Conservation (phyloP, 805 yeast genomes). For the Kregervanrija fluxuum region DNA sequence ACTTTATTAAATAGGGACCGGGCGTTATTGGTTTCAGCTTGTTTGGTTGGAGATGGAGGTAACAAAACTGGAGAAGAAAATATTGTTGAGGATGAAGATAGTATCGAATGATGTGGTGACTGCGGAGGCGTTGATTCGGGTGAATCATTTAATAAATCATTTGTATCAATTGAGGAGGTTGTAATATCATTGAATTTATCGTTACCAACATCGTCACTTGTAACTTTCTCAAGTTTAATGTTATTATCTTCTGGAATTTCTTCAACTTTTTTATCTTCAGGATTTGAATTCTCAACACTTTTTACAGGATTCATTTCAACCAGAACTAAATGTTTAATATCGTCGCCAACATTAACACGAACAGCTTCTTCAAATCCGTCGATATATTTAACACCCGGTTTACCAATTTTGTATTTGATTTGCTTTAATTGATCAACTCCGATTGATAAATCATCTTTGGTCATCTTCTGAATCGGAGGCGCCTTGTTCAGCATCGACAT, state of each 20-base stretch:
- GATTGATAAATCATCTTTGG: slow-evolving; percentile 34
- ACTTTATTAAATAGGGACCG: slow-evolving; percentile 9
- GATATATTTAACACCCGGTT: slow-evolving; percentile 38
- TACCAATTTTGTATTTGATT: slow-evolving; percentile 59
- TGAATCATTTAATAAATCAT: not conserved
- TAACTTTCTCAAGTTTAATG: not conserved
- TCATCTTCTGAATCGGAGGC: slow-evolving; percentile 55
- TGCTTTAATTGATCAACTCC: slow-evolving; percentile 62
- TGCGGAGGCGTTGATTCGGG: not conserved
- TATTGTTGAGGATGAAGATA: no score
- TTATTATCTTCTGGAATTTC: not conserved
- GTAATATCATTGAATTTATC: not conserved
- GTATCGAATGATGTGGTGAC: no score
- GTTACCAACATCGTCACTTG: not conserved
- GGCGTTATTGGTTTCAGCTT: slow-evolving; percentile 9
- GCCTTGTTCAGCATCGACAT: slow-evolving; percentile 51
- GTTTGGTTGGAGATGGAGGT: slow-evolving; percentile 6
- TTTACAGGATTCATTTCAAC: slow-evolving; percentile 1
- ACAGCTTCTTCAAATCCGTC: slow-evolving; percentile 27
- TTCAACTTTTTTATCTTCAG: not conserved
- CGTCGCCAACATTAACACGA: slow-evolving; percentile 25
- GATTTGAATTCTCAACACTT: not conserved
- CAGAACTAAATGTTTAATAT: slow-evolving; percentile 15
- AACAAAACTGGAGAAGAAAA: not conserved
- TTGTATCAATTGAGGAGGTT: not conserved